Evolutionary conservation across 352 stramenopile genomes (phyloP).

Genomic region (Phytophthora pluvialis): DNA sequence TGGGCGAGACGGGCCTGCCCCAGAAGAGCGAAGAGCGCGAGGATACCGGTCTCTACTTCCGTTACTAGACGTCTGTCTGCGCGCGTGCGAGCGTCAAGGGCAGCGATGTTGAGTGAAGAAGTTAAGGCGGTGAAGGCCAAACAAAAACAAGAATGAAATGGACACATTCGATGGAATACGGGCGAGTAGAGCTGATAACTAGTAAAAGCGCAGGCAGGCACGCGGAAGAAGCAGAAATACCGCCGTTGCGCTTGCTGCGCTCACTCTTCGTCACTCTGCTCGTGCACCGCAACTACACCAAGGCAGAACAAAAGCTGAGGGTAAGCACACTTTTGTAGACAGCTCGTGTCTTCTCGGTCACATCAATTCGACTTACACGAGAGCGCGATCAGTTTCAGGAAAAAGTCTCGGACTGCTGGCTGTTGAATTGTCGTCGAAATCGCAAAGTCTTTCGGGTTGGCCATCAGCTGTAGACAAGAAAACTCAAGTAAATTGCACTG

Average conservation of each 20-base stretch:
- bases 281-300: slow-evolving; percentile 36
- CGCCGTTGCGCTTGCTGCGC: slow-evolving; percentile 2
- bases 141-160: slow-evolving; percentile 50
- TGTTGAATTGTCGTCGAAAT: slow-evolving; percentile 39
- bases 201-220: background rate
- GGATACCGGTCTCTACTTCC: slow-evolving; percentile 89
- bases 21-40: slow-evolving; percentile 74
- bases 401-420: slow-evolving; percentile 59
- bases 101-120: slow-evolving; percentile 24
- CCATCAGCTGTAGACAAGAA: slow-evolving; percentile 53
- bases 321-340: background rate
- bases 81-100: slow-evolving; percentile 8
- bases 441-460: slow-evolving; percentile 52
- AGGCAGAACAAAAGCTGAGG: slow-evolving; percentile 4
- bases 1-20: slow-evolving; percentile 81
- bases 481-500: slow-evolving; percentile 4
- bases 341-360: background rate
- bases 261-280: slow-evolving; percentile 35
- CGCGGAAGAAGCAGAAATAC: background rate
- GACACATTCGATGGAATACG: slow-evolving; percentile 26
- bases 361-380: slow-evolving; percentile 43
- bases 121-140: slow-evolving; percentile 27
- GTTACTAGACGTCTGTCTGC: slow-evolving; percentile 73
- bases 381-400: slow-evolving; percentile 67
- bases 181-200: background rate